phyloP scores from a whole-genome alignment of 306 rosid genomes.

The Echinosophora koreensis region DNA sequence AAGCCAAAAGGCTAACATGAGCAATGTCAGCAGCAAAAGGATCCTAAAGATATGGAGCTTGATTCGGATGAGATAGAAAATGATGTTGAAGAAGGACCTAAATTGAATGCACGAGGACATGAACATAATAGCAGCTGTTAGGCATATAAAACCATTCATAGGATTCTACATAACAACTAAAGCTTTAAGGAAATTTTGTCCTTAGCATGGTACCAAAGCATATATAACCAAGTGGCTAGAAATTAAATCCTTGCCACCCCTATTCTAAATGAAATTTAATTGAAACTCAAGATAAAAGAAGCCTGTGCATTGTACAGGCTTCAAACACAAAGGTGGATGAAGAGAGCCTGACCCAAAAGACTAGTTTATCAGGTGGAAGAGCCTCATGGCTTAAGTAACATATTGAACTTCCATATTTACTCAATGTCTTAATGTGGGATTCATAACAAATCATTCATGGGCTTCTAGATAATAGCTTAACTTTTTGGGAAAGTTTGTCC shows the following conservation, averaged over 20 bases:
- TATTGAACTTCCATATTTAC: too few species aligned
- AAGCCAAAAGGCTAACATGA: too few species aligned
- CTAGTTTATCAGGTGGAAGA: too few species aligned
- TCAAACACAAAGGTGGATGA: too few species aligned
- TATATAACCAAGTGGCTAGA: background rate
- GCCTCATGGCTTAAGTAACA: too few species aligned
- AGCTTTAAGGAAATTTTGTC: background rate
- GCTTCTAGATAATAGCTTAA: conserved; percentile 23
- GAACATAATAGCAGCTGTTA: background rate
- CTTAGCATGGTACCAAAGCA: conserved; percentile 15
- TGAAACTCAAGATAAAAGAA: background rate
- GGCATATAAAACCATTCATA: background rate
- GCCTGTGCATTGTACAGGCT: background rate
- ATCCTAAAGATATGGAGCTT: too few species aligned
- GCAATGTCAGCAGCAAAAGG: too few species aligned
- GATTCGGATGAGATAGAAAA: too few species aligned
- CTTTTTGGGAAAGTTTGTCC: conserved; percentile 2
- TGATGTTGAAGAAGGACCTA: background rate
- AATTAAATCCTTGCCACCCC: background rate
- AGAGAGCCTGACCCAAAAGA: too few species aligned
- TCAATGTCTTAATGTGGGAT: too few species aligned
- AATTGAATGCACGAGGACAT: background rate
- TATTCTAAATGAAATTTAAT: background rate
- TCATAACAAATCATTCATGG: background rate
- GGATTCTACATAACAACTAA: conserved; percentile 13